Percentiles rank a stretch among this genome's conserved stretches.
Conservation (phyloP, 345 rosid genomes). For the Psidium friedrichsthalianum region DNA sequence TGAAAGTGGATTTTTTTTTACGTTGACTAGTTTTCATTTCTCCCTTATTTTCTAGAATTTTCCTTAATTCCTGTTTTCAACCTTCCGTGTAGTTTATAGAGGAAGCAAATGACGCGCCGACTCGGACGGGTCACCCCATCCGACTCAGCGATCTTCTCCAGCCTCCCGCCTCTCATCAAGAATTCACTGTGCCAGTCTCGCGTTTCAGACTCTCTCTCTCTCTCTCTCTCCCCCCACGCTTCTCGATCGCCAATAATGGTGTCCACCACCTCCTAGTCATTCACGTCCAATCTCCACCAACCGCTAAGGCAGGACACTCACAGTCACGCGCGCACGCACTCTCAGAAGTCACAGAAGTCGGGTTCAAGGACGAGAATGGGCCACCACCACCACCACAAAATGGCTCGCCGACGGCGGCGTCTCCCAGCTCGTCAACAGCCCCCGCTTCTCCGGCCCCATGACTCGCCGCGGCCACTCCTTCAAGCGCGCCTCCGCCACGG, state of each 20-base stretch:
- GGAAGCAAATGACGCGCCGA: not conserved
- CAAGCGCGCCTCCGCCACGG: slow-evolving; percentile 40
- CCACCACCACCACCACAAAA: slow-evolving; percentile 33
- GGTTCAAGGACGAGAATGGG: slow-evolving; percentile 10
- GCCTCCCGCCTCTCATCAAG: not conserved
- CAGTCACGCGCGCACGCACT: not conserved
- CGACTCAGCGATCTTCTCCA: not conserved
- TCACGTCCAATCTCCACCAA: not conserved
- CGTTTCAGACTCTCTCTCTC: not conserved
- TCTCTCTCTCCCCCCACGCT: not conserved
- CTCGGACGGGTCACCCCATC: not conserved
- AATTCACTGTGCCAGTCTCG: not conserved
- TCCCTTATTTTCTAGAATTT: not conserved
- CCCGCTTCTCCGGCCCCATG: slow-evolving; percentile 81
- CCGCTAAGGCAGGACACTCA: not conserved
- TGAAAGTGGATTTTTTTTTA: too few relatives aligned
- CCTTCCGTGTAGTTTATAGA: not conserved
- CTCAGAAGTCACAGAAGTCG: not conserved
- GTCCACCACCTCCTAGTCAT: not conserved
- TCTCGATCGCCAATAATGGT: not conserved
- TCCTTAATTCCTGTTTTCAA: not conserved
- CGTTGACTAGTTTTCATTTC: not conserved
- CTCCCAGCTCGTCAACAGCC: slow-evolving; percentile 66
- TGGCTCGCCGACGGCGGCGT: slow-evolving; percentile 69
- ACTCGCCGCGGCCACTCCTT: slow-evolving; percentile 86